These are phyloP conservation scores for Pestalotiopsis sp. DNA, from an alignment of 2,329 filamentous ascomycete species.

Conservation along the genomic window DNA sequence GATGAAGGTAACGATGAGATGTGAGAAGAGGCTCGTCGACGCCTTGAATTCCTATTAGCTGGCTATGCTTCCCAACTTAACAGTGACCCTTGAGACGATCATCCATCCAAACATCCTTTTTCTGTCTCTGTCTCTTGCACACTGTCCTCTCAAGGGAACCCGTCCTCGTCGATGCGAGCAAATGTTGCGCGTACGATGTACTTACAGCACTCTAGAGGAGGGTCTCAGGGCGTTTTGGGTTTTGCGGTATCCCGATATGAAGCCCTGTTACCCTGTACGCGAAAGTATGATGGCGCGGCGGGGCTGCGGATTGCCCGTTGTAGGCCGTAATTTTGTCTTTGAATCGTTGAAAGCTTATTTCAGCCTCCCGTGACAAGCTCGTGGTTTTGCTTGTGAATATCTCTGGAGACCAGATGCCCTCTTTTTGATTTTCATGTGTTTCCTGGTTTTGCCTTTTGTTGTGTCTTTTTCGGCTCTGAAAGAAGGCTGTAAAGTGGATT, in stretches of 20 bases:
- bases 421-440: neutral
- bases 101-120: neutral
- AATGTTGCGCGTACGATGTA: neutral
- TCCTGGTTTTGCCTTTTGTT: neutral
- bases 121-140: neutral
- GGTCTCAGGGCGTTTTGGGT: neutral
- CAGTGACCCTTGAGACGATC: neutral
- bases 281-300: slow-evolving; percentile 1
- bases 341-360: neutral
- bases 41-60: neutral
- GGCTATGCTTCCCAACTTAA: neutral
- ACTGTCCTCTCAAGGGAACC: neutral
- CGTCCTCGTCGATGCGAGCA: too few relatives aligned
- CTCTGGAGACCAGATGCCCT: neutral
- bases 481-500: neutral
- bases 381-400: neutral
- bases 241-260: neutral
- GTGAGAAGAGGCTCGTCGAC: neutral
- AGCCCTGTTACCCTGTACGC: neutral
- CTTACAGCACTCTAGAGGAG: neutral
- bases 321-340: neutral
- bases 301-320: slow-evolving; percentile 6
- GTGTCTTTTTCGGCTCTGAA: neutral
- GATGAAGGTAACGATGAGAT: neutral
- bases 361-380: neutral